A percentile compares a stretch with the other conserved stretches of the same genome.
Evolutionary conservation across 2,329 filamentous ascomycete species (phyloP).

Genomic region (Pseudopithomyces maydicus): DNA sequence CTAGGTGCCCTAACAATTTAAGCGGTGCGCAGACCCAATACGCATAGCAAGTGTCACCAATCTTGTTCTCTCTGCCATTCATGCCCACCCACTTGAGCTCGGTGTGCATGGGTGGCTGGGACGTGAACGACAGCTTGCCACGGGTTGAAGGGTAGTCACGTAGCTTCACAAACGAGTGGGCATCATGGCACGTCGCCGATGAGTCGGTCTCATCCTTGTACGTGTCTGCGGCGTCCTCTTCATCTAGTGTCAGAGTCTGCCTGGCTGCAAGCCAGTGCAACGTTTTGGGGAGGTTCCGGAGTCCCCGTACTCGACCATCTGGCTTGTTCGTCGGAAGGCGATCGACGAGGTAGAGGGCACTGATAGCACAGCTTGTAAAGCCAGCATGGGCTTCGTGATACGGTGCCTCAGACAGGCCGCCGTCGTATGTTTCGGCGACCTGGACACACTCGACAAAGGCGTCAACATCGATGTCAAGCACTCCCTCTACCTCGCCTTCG

Average conservation of each 20-base stretch:
- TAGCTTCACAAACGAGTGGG: slow-evolving; percentile 45
- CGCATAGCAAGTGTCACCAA: slow-evolving; percentile 91
- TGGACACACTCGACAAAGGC: slow-evolving; percentile 73
- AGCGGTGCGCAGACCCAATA: slow-evolving; percentile 83
- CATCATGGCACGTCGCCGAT: slow-evolving; percentile 46
- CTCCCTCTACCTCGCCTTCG: slow-evolving; percentile 58
- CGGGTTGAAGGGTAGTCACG: slow-evolving; percentile 29
- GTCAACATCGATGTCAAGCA: slow-evolving; percentile 76
- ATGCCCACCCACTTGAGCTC: slow-evolving; percentile 70
- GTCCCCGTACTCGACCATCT: slow-evolving; percentile 36
- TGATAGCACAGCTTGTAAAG: slow-evolving; percentile 87
- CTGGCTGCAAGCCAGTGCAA: slow-evolving; percentile 54
- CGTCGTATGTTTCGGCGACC: slow-evolving; percentile 75
- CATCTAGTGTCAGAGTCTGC: slow-evolving; percentile 52
- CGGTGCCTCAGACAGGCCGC: slow-evolving; percentile 78
- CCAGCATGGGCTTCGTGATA: slow-evolving; percentile 87
- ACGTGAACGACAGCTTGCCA: slow-evolving; percentile 30
- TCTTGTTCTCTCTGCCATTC: slow-evolving; percentile 90
- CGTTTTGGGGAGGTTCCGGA: slow-evolving; percentile 46
- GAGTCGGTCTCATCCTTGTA: slow-evolving; percentile 45
- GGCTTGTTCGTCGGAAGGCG: slow-evolving; percentile 53
- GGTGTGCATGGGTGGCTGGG: slow-evolving; percentile 68
- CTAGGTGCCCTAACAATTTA: slow-evolving; percentile 45
- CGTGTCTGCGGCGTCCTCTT: slow-evolving; percentile 49
- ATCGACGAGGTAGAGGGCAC: slow-evolving; percentile 76